Conservation (phyloP, 2,329 filamentous ascomycete genomes). For the Ophioceras dolichostomum region DNA sequence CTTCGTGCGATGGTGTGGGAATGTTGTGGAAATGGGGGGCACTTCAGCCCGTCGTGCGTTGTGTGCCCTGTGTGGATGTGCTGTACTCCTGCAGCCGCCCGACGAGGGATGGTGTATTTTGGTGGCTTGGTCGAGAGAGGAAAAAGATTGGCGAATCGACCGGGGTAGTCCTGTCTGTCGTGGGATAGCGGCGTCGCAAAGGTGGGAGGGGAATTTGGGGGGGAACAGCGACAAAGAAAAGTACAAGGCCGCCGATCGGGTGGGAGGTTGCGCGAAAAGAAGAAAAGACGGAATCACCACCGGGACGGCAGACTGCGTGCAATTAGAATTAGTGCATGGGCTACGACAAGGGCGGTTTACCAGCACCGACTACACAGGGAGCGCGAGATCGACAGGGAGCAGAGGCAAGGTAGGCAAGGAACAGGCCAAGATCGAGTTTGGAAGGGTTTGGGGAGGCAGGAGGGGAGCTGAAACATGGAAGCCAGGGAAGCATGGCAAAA, state of each 20-base stretch:
- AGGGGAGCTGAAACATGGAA: slow-evolving; percentile 5
- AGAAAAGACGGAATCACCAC: background rate
- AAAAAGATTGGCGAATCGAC: background rate
- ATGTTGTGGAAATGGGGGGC: slow-evolving; percentile 1
- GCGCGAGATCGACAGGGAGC: too few species aligned
- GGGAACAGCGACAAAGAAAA: background rate
- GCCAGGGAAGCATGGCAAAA: slow-evolving; percentile 5
- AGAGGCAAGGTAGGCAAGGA: too few species aligned
- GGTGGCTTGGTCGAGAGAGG: background rate
- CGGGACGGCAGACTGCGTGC: slow-evolving; percentile 4
- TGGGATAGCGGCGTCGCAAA: slow-evolving; percentile 4
- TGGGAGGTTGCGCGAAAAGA: too few species aligned
- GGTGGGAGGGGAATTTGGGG: slow-evolving; percentile 2
- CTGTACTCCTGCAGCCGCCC: slow-evolving; percentile 1
- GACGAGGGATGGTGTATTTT: background rate
- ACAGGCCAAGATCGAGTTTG: too few species aligned
- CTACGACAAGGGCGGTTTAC: background rate
- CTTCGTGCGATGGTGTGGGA: slow-evolving; percentile 3
- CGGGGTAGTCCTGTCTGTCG: too few species aligned
- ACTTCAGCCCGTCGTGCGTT: background rate
- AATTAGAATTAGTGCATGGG: slow-evolving; percentile 1
- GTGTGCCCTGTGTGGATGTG: background rate
- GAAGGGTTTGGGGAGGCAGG: too few species aligned
- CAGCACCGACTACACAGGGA: too few species aligned
- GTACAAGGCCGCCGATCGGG: slow-evolving; percentile 2